Conservation (phyloP, 495 filamentous ascomycete species). For the Coniosporium apollinis region DNA sequence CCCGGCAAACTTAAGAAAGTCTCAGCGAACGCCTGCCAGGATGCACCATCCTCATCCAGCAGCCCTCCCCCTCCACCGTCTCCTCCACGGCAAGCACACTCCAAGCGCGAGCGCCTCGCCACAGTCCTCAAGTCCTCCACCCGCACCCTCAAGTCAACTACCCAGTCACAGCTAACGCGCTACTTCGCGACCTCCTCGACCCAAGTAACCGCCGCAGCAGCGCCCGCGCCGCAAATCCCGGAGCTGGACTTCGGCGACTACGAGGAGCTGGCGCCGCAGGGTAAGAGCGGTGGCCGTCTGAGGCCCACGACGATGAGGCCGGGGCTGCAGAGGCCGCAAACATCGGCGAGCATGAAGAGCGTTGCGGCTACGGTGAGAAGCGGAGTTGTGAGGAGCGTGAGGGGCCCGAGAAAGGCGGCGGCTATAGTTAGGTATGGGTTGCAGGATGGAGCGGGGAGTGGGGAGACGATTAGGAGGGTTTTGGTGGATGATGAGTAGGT, state of each 20-base stretch:
- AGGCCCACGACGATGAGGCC: background rate
- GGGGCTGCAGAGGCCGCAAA: background rate
- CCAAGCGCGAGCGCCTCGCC: too few species aligned
- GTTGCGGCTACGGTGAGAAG: background rate
- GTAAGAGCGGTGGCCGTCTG: background rate
- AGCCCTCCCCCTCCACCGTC: too few species aligned
- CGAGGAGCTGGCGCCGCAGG: background rate
- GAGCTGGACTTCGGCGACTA: background rate
- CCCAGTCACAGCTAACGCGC: too few species aligned
- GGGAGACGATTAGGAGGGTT: background rate
- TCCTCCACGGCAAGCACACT: too few species aligned
- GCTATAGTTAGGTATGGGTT: background rate
- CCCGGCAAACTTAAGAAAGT: too few species aligned
- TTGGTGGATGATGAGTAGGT: background rate
- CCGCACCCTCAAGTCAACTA: too few species aligned
- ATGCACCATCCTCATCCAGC: too few species aligned
- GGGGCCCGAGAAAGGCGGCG: background rate
- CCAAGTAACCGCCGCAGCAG: background rate
- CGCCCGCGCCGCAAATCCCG: background rate
- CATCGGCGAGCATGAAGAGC: background rate
- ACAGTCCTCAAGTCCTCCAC: too few species aligned
- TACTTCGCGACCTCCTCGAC: background rate
- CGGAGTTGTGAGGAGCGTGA: background rate
- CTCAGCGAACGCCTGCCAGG: too few species aligned
- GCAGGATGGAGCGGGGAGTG: background rate